A percentile compares a stretch with the other conserved stretches of the same genome.
phyloP scores from a whole-genome alignment of 2,329 filamentous ascomycete genomes.

The Huntiella bhutanensis region DNA sequence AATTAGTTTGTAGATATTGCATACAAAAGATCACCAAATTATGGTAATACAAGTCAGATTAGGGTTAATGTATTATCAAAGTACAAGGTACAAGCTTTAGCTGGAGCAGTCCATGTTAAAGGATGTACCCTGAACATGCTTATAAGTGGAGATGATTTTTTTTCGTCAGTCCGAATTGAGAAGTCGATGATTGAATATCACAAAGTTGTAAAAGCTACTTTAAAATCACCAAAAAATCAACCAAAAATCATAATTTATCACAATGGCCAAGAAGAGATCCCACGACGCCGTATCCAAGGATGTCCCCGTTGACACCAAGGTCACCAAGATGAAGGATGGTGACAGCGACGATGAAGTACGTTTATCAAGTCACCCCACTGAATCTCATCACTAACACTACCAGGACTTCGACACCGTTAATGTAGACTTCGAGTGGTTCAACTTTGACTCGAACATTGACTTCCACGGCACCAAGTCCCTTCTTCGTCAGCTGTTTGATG shows the following conservation, averaged over 20 bases:
- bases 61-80: too few species aligned
- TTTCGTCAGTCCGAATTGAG: too few species aligned
- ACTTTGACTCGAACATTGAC: constrained; percentile 73
- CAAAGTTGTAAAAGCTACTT: neutral
- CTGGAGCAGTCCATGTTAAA: too few species aligned
- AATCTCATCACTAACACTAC: constrained; percentile 9
- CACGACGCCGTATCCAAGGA: constrained; percentile 28
- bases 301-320: constrained; percentile 24
- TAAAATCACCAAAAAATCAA: neutral
- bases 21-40: too few species aligned
- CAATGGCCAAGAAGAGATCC: constrained; percentile 32
- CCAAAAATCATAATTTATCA: constrained; percentile 7
- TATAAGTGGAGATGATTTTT: too few species aligned
- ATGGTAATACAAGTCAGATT: too few species aligned
- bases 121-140: too few species aligned
- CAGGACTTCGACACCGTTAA: constrained; percentile 83
- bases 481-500: constrained; percentile 78
- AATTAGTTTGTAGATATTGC: too few species aligned
- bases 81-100: too few species aligned
- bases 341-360: constrained; percentile 29
- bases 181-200: too few species aligned
- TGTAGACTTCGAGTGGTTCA: constrained; percentile 98
- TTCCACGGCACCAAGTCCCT: constrained; percentile 90
- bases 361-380: constrained; percentile 1
- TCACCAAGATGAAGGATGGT: constrained; percentile 28